Base-by-base conservation (phyloP, 2,329 filamentous ascomycete species). In the Ramularia endophylla region DNA sequence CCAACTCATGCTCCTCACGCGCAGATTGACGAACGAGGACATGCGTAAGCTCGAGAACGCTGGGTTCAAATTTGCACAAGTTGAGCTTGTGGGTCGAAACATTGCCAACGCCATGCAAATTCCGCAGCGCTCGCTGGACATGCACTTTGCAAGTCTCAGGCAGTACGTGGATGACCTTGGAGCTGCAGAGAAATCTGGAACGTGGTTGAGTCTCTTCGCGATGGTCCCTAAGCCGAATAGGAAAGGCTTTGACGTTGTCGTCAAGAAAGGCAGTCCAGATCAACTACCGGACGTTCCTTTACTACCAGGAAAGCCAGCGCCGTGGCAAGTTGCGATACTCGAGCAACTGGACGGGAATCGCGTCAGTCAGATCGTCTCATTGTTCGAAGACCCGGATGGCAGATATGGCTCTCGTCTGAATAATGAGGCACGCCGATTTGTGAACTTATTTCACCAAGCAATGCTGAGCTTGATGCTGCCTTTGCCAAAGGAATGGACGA, bases 1-100 rank as follows among this genome's bases (percentile, higher is more conserved):
- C 1, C 86, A 89, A 40, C 72, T 94, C 33, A 77, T 95, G 60
- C 88, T 94, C 54, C 73, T 94, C 8, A 82, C 88, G 5, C 83
- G 81, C 8, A 74, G 74, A 31, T 71, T 84, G 2, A 69, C 72
- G 25, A 69, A 70, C 25, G 67, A 73, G 1, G 84, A 88, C 27
- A 71, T 76, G 0, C 72, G 77, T 38, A 73, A 74, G 19, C 71
- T 94, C 11, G 75, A 82, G 48, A 78, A 85, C 1, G 69, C 76
- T 8, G 87, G 88, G 1, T 94, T 81, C 61, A 78, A 84, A n/a
- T 94, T 94, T 54, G 84, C 84, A 2, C 73, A 78, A 25, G 65
- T 81, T 9, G 73, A 74, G 41, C 80, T 87, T 46, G 81, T 94
- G 19, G 73, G 78, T 9, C 72, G 77, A 13, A 77, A 78, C 30